Base-by-base conservation (phyloP, 805 yeast species). In the Candida insectorum region DNA sequence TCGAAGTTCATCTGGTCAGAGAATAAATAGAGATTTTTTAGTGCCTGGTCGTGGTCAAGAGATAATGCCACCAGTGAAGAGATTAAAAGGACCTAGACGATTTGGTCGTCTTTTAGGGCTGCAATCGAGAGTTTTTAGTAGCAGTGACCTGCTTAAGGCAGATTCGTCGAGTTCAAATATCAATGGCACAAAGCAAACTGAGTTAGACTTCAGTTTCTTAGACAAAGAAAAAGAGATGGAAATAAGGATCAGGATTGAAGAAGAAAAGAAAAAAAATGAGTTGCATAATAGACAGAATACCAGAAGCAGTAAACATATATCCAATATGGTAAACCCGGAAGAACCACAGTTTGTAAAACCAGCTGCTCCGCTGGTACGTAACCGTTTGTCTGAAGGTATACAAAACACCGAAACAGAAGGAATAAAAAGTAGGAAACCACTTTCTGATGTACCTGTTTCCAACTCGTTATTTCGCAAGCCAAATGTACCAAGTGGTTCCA, bases 21-120 rank as follows among this genome's bases (percentile, higher is more conserved):
- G n/a, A n/a, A n/a, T n/a, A n/a, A 20, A 20, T 20, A 8, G 23
- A 11, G 23, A 20, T 20, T 8, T 11, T 8, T 8, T 11, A 20
- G 11, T 20, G 10, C 23, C 36, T 11, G 14, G 27, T 7, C 14
- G 24, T n/a, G 24, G 39, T 3, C 28, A 31, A 11, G 14, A 30
- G 22, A 33, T 26, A 12, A 23, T 37, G 24, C 47, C 44, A 6
- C 44, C 51, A 7, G 41, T 56, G n/a, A 58, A 52, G 34, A 38
- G 63, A 30, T 48, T 58, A 20, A 48, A 65, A 29, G 57, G 65
- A 9, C 42, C 60, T 2, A 55, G 71, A 37, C 53, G 72, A 21
- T 61, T 65, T 32, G 62, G 63, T 5, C 56, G 50, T 36, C 33
- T 49, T 3, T 41, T 75, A 24, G 80, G 80, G 2, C 78, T 77